A percentile compares a stretch with the other conserved stretches of the same genome.
Evolutionary conservation across 345 rosid genomes (phyloP).

Genomic region (Ceriops decandra): DNA sequence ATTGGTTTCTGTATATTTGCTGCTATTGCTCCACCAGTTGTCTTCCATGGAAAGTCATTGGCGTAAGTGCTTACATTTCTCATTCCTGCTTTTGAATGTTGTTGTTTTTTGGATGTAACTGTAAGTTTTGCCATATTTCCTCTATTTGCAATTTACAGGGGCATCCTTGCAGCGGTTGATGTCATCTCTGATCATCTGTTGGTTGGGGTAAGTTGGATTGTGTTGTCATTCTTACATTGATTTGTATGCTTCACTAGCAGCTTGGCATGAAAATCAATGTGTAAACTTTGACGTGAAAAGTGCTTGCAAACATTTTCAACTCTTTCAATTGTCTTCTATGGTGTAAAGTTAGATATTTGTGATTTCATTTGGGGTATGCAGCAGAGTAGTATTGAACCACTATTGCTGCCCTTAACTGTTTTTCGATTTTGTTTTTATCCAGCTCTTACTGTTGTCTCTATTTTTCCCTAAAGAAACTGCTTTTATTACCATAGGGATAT

Average conservation of each 20-base stretch:
- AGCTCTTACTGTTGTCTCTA: too few species aligned
- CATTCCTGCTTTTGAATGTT: background rate
- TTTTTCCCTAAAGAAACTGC: too few species aligned
- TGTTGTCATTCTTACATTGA: background rate
- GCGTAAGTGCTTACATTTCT: slow-evolving; percentile 60
- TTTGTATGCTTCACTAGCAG: background rate
- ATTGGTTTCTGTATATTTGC: slow-evolving; percentile 90
- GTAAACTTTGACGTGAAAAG: too few species aligned
- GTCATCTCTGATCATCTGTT: slow-evolving; percentile 58
- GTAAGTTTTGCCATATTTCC: background rate
- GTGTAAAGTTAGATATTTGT: too few species aligned
- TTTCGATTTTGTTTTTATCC: too few species aligned
- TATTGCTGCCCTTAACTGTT: too few species aligned
- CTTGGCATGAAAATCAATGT: background rate
- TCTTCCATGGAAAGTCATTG: slow-evolving; percentile 92
- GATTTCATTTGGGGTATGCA: too few species aligned
- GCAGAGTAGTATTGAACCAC: too few species aligned
- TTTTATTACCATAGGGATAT: too few species aligned
- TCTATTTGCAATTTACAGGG: slow-evolving; percentile 45
- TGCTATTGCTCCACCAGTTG: slow-evolving; percentile 96
- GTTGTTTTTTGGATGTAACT: background rate
- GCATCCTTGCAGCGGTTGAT: slow-evolving; percentile 92
- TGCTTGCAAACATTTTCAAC: too few species aligned
- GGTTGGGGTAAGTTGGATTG: slow-evolving; percentile 72
- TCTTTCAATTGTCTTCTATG: too few species aligned